A percentile compares a stretch with the other conserved stretches of the same genome.
phyloP scores from a whole-genome alignment of 345 rosid species.

The Fremontodendron californicum region DNA sequence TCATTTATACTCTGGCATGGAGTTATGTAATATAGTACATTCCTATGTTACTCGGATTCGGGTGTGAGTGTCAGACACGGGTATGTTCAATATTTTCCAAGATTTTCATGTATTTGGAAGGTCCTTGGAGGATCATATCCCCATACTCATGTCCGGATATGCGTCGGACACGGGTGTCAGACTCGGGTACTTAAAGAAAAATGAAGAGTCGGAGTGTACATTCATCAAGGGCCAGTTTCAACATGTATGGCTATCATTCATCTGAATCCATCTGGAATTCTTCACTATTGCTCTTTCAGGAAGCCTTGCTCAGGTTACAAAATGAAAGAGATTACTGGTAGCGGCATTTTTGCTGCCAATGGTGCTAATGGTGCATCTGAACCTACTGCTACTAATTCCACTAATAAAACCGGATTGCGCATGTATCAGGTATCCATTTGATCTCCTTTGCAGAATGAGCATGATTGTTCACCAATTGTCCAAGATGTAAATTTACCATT shows the following conservation, averaged over 20 bases:
- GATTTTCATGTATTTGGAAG: too few relatives aligned
- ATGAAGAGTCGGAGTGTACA: too few relatives aligned
- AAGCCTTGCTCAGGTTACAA: constrained; percentile 82
- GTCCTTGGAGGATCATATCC: too few relatives aligned
- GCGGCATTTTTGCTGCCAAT: constrained; percentile 56
- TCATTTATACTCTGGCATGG: neutral
- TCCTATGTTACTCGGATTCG: too few relatives aligned
- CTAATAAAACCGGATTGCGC: constrained; percentile 53
- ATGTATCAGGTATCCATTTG: constrained; percentile 52
- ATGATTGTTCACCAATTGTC: neutral
- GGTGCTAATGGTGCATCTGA: constrained; percentile 45
- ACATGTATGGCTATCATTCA: neutral
- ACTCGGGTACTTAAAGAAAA: too few relatives aligned
- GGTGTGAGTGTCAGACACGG: too few relatives aligned
- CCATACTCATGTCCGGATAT: too few relatives aligned
- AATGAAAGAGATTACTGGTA: constrained; percentile 85
- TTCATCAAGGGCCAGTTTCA: neutral
- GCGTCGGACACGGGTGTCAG: too few relatives aligned
- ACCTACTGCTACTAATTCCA: constrained; percentile 39
- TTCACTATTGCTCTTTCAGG: constrained; percentile 32
- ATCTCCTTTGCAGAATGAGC: neutral
- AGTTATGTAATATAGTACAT: neutral
- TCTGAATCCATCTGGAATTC: neutral
- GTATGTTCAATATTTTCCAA: too few relatives aligned
- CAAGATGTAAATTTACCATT: neutral